Evolutionary conservation across 1,284 basidiomycete genomes (phyloP), one percentile per base, ranked within the genome.

Genomic region (Ganoderma leucocontextum): DNA sequence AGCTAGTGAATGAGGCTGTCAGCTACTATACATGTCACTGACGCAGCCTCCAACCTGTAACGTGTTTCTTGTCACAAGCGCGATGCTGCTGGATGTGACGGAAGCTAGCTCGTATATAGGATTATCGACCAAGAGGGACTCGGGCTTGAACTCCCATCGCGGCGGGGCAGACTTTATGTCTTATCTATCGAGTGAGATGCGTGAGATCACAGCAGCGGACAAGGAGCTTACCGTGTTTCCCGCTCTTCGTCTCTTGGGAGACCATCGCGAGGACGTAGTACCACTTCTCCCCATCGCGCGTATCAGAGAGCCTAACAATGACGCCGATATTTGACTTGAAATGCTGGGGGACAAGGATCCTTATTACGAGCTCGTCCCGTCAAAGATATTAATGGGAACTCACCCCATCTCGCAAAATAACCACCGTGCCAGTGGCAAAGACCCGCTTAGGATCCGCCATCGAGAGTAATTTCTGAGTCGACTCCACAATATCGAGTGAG

Each of bases 321-420:
- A 98, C 85, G 0, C 90, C 98, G 5, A 90, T 80, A 67, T 91
- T 93, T 70, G 86, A 87, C 62, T 84, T 85, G 79, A 95, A 98
- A 78, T 96, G 94, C 94, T 98, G 72, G 36, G 73, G 35, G n/a
- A 10, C 15, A 13, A 15, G 47, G 47, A 29, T 29, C 29, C 29
- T 47, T 22, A n/a, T 4, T 6, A n/a, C 53, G 0, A 62, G 61
- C 10, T 38, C 13, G n/a, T 12, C 33, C 62, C 25, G 38, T 63
- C 47, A 19, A 58, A 42, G 6, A 29, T 33, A 36, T 22, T 38
- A 60, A 13, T 15, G 25, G 22, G 19, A 44, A 78, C 90, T 76
- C 77, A 97, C 96, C 63, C 87, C 87, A 77, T 99, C 93, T 57
- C 91, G 87, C 41, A 99, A 80, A 22, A 99, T 79, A 1, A 99